Conservation (phyloP, 345 rosid genomes). For the Cardamine chenopodiifolia region DNA sequence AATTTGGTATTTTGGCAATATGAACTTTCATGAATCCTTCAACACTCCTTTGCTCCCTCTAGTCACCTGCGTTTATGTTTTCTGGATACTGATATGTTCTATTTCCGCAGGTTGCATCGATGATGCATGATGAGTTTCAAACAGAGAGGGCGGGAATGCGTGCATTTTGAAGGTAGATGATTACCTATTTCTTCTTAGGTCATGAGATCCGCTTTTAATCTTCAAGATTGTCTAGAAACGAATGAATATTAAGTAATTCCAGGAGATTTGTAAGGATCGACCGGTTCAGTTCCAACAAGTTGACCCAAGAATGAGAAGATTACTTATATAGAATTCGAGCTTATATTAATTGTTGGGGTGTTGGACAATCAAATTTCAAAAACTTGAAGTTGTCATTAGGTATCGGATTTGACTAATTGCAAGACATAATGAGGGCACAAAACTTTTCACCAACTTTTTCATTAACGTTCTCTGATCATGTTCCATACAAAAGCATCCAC, state of each 20-base stretch:
- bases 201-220: background rate
- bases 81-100: conserved; percentile 15
- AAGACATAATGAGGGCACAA: conserved; percentile 2
- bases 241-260: background rate
- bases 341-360: too few relatives aligned
- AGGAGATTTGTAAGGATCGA: background rate
- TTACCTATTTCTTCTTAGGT: conserved; percentile 6
- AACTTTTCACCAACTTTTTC: background rate
- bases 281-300: background rate
- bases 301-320: background rate
- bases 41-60: conserved; percentile 3
- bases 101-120: conserved; percentile 30
- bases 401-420: background rate
- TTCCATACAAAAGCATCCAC: conserved; percentile 24
- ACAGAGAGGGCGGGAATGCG: conserved; percentile 3
- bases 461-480: conserved; percentile 4
- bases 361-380: too few relatives aligned
- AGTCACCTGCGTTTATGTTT: background rate
- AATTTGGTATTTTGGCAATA: background rate
- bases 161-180: too few relatives aligned
- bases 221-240: background rate
- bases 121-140: conserved; percentile 31
- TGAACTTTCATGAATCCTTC: conserved; percentile 1
- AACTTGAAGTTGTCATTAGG: too few relatives aligned
- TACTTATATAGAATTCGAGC: too few relatives aligned